Evolutionary conservation across 192 early-diverging fungal species (phyloP), one percentile per base, ranked within the genome.

Genomic region (Coemansia sp.): DNA sequence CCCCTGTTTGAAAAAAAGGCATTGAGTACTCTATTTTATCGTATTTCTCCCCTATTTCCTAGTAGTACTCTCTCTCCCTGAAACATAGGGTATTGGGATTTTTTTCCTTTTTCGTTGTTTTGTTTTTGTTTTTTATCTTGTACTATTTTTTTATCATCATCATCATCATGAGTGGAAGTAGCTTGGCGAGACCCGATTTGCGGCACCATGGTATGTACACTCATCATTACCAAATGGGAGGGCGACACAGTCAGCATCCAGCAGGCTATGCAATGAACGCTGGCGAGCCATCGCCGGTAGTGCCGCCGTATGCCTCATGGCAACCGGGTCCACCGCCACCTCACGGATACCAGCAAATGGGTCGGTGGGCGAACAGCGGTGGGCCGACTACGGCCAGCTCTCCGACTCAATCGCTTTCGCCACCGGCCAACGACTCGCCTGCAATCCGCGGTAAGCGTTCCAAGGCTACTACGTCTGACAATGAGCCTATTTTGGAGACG

Each of bases 1-100:
- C 62, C 62, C 53, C 38, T 50, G 23, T 60, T 64, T 64, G 14
- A 11, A 61, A 23, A n/a, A 61, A 23, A n/a, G n/a, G 17, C 55
- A 32, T 58, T 30, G 32, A 42, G 40, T 42, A 42, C 46, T 49
- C 46, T 49, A 49, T 49, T 49, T 57, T 57, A 14, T 57, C 23
- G 26, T 57, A 32, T 57, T 57, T 6, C 30, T 26, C 53, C 21
- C 30, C 14, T 26, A 37, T 60, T 60, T 60, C 57, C n/a, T 5
- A 19, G 57, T 37, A 8, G 5, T 49, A 7, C 46, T 9, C 7
- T 46, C 14, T 19, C 46, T 8, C 46, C 46, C 46, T 21, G 19
- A 21, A 49, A 49, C 3, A 49, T 49, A 49, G 46, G 46, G 46
- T 49, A 6, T 49, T 49, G 7, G 46, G 46, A 9, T 19, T 19